These are phyloP conservation scores for Lipomyces oligophaga DNA, from an alignment of 805 yeast genomes.

Conservation along the genomic window DNA sequence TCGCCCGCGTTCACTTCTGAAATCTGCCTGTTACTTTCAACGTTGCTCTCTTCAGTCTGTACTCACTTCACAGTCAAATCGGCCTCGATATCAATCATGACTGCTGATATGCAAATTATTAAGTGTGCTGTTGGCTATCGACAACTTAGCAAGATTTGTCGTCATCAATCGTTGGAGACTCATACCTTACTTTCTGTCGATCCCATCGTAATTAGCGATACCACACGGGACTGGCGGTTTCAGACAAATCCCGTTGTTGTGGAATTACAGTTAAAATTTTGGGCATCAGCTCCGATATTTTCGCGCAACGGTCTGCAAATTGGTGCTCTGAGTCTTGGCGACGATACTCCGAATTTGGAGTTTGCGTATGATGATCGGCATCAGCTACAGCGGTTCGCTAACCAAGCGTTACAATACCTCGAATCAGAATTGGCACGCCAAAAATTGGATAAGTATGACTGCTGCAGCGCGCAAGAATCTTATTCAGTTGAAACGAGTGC, in stretches of 20 bases:
- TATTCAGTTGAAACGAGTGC: too few species aligned
- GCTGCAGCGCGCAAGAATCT: too few species aligned
- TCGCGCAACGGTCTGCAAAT: conserved; percentile 7
- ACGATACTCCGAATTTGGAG: conserved; percentile 7
- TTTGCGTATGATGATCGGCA: conserved; percentile 1
- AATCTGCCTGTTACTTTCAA: background rate
- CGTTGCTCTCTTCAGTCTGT: conserved; percentile 7
- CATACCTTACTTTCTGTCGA: conserved; percentile 62
- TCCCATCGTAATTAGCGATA: conserved; percentile 54
- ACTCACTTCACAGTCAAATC: conserved; percentile 11
- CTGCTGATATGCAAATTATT: conserved; percentile 46
- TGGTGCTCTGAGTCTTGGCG: conserved; percentile 22
- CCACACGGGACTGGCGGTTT: conserved; percentile 69
- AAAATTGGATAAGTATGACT: too few species aligned
- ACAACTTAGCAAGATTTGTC: conserved; percentile 46
- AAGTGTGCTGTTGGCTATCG: conserved; percentile 50
- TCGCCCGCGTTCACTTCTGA: conserved; percentile 1
- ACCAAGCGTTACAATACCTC: conserved; percentile 1
- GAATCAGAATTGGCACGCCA: conserved; percentile 3
- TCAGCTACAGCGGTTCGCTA: conserved; percentile 12
- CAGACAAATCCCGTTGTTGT: conserved; percentile 58
- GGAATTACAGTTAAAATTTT: conserved; percentile 52
- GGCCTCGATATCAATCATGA: conserved; percentile 50
- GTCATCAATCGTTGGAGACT: conserved; percentile 59
- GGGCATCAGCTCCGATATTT: conserved; percentile 57